Evolutionary conservation across 208 protist genomes (phyloP), one percentile per base, ranked within the genome.

Genomic region (Wallacemonas rigidus): DNA sequence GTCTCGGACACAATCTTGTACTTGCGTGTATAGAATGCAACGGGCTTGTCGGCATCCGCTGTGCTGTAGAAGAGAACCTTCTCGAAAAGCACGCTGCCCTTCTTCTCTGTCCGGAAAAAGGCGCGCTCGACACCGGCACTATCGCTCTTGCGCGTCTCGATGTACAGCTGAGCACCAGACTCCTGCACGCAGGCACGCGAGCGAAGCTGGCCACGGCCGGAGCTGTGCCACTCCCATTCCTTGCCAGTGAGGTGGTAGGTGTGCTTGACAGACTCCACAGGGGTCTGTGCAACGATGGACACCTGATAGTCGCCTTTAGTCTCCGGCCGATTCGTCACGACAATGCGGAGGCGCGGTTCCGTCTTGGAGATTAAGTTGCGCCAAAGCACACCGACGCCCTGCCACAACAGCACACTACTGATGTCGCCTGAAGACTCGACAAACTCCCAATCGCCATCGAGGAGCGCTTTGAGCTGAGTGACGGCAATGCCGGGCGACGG

Each of bases 381-480:
- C 70, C 79, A 82, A 51, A 86, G 62, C 3, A 89, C 76, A 38
- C 61, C 39, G 8, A 91, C 77, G 50, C 80, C 78, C 67, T 89
- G 83, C 62, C 80, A 77, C 8, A 79, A 61, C 36, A 91, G 58
- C 15, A 87, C 70, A 6, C 64, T 67, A 44, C 72, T 80, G 53
- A 87, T 68, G 67, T 73, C 85, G 9, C 79, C 81, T 36, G 68
- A 62, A 8, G 79, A 76, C 50, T 75, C 53, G 5, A 80, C 74
- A 51, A 85, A 77, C 54, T 74, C 56, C 87, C 87, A 91, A 36
- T 56, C 69, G 11, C 87, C 87, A 54, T 77, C 67, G 55, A 86
- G 71, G 69, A 80, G 50, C 9, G 77, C 78, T 67, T 87, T 81
- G 2, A 89, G 77, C 67, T 86, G 78, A 14, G 81, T 48, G 36